Conservation (phyloP, 2,329 filamentous ascomycete species). For the Ophiocordyceps camponoti-floridani region DNA sequence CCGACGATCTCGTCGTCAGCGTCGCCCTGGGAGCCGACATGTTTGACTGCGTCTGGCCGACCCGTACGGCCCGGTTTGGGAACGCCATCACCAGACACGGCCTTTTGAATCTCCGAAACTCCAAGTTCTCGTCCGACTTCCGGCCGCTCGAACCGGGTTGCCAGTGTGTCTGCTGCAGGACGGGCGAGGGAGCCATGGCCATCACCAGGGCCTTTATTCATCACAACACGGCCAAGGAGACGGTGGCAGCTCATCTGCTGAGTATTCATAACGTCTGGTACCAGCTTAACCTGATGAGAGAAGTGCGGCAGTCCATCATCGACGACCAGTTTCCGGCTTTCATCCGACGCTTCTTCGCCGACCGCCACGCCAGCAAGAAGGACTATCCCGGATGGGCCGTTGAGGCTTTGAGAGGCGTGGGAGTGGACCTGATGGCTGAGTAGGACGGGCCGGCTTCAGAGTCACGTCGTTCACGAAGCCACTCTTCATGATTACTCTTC, state of each 20-base stretch:
- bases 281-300: conserved; percentile 66
- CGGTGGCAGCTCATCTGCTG: conserved; percentile 65
- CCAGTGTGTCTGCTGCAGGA: conserved; percentile 59
- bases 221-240: conserved; percentile 87
- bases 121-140: conserved; percentile 63
- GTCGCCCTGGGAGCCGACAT: conserved; percentile 92
- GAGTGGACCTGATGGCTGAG: conserved; percentile 38
- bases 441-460: neutral
- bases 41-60: conserved; percentile 99
- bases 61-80: conserved; percentile 85
- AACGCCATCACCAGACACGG: conserved; percentile 75
- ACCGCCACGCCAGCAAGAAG: conserved; percentile 44
- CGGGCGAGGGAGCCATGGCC: conserved; percentile 52
- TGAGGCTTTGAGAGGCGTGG: conserved; percentile 59
- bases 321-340: conserved; percentile 68
- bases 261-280: conserved; percentile 96
- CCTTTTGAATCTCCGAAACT: conserved; percentile 69
- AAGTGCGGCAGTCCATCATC: conserved; percentile 58
- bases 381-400: conserved; percentile 74
- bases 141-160: conserved; percentile 69
- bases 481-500: too few species aligned
- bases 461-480: neutral
- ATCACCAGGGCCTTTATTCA: conserved; percentile 81
- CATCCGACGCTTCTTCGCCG: conserved; percentile 58
- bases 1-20: conserved; percentile 86